phyloP scores from a whole-genome alignment of 2,329 filamentous ascomycete species.

The Monilinia polystroma region DNA sequence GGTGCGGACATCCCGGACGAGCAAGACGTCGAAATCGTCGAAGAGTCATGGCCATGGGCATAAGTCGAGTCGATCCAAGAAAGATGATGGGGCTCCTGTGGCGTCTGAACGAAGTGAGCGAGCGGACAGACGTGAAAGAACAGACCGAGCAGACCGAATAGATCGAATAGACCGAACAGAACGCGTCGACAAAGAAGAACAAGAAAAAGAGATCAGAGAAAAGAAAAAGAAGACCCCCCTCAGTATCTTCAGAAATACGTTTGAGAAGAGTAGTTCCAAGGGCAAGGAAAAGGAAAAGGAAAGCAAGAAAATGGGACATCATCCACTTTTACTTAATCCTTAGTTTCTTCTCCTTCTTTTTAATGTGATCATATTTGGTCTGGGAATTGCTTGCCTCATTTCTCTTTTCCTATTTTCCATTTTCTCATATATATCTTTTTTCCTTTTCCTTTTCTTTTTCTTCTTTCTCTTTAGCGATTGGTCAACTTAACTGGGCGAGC shows the following conservation, averaged over 20 bases:
- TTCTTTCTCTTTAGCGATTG: too few relatives aligned
- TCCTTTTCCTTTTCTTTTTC: background rate
- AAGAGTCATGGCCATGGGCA: background rate
- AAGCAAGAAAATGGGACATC: constrained; percentile 21
- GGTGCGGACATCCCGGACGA: background rate
- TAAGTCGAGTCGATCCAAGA: constrained; percentile 12
- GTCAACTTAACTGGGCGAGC: too few relatives aligned
- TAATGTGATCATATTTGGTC: too few relatives aligned
- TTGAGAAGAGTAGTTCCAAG: constrained; percentile 14
- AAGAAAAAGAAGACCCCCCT: constrained; percentile 21
- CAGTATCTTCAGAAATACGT: constrained; percentile 13
- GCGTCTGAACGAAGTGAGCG: background rate
- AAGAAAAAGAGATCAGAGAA: background rate
- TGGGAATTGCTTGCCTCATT: too few relatives aligned
- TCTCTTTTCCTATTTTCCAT: background rate
- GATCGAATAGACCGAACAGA: background rate
- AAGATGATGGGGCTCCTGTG: background rate
- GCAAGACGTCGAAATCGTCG: background rate
- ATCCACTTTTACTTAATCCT: constrained; percentile 18
- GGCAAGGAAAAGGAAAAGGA: constrained; percentile 20
- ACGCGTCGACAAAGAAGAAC: background rate
- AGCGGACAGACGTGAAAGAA: too few relatives aligned
- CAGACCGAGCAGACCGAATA: background rate
- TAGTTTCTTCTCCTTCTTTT: background rate
- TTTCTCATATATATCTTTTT: background rate